Evolutionary conservation across 2,329 filamentous ascomycete genomes (phyloP), one percentile per base, ranked within the genome.

Genomic region (Trichoderma sp.): DNA sequence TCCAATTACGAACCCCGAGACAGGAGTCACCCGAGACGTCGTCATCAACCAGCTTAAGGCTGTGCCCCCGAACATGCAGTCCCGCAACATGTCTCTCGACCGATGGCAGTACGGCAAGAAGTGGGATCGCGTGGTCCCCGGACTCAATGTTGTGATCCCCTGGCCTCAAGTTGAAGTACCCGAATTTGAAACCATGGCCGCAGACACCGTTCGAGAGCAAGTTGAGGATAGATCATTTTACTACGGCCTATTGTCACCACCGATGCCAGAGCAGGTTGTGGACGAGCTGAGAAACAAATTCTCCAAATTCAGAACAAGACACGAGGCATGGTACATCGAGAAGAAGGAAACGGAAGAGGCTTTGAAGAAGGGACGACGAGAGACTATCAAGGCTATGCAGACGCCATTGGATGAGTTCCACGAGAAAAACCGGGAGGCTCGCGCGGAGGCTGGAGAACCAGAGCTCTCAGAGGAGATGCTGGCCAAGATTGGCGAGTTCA

Each of bases 241-340:
- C 73, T 95, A 95, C n/a, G 93, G 91, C 45, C 87, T 98, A 29
- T 87, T 95, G 33, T 87, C 89, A 18, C 89, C 93, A 31, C 96
- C 96, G 16, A 94, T 98, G 89, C 95, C 96, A 6, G 85, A 88
- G 35, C 86, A 85, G n/a, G 89, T 98, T 50, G 89, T 97, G 78
- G 92, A 98, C 83, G 96, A 98, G 87, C 88, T 98, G 82, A 90
- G 95, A 82, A 93, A 93, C 87, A 93, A 92, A 82, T 97, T 92
- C 88, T 94, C 92, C 79, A 91, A 89, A 80, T 97, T 95, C 90
- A 89, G 95, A 81, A 95, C 92, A 71, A 89, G 94, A 65, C 94
- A 97, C 85, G 93, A 95, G 77, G 86, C 89, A 63, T 93, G 93
- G 83, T 97, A 93, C 82, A 84, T 95, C 71, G 87, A 87, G 78